Base-by-base conservation (phyloP, 306 rosid species). In the Hylodesmum podocarpum region DNA sequence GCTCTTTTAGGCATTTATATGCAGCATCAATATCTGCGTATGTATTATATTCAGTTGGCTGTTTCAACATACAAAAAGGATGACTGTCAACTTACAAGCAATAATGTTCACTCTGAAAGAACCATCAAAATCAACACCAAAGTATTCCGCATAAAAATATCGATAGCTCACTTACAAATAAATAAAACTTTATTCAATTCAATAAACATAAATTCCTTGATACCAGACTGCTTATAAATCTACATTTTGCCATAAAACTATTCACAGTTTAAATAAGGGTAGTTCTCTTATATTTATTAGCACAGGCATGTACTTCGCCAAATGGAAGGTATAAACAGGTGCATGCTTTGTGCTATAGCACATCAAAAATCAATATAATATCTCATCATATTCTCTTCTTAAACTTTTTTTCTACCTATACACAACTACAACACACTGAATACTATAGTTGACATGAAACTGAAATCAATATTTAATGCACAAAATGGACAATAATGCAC, bases 1-100 rank as follows among this genome's bases (percentile, higher is more conserved):
- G 79, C 85, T 94, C 98, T 81, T 88, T 89, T 62, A 91, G 92
- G 86, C 93, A 94, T 80, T 90, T 87, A 80, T 94, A 91, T 44
- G 94, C 97, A 67, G 97, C 96, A 72, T 90, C 96, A 74, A 94
- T 91, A 87, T 94, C 97, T 44, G 97, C 89, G 81, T 94, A 94
- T 39, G 98, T 94, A 78, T 94, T 94, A 87, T 25, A 91, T 82
- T 94, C 98, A 80, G 93, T 86, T 69, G 98, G 94, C 97, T 94
- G 96, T 86, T 87, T 80, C 86, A 84, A 81, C 77, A 84, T 73
- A 72, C 80, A 85, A 79, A 79, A 50, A 69, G 77, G 73, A 66
- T 33, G 46, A 66, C 59, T 31, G 79, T 87, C 65, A 84, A 82
- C 64, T 64, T 39, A 53, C 58, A 51, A 78, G 54, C 11, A 71